These are phyloP conservation scores for Mycena albidolilacea DNA, from an alignment of 768 basidiomycete species.

Conservation along the genomic window DNA sequence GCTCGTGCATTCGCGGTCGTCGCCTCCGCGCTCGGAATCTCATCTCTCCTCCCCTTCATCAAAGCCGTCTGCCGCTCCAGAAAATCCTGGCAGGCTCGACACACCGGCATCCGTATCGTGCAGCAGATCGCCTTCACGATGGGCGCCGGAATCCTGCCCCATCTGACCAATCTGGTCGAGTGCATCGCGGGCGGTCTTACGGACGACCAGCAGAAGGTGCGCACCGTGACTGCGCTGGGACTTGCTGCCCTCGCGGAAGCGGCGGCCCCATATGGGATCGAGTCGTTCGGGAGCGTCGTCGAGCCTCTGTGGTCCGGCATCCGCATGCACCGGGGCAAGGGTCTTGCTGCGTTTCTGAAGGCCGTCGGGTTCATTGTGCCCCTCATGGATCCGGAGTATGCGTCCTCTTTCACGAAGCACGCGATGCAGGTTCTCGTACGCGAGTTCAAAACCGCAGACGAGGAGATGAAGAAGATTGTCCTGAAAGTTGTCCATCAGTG, in stretches of 20 bases:
- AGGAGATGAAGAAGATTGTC: conserved; percentile 99
- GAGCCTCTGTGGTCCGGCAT: conserved; percentile 96
- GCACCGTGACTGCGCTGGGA: conserved; percentile 93
- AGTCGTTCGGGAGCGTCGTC: conserved; percentile 97
- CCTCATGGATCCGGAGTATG: conserved; percentile 99
- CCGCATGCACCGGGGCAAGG: conserved; percentile 93
- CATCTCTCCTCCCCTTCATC: conserved; percentile 95
- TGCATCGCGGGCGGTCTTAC: conserved; percentile 93
- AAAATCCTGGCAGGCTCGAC: conserved; percentile 99
- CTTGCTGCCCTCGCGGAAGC: conserved; percentile 97
- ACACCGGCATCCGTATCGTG: conserved; percentile 99
- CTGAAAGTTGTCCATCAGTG: conserved; percentile 99
- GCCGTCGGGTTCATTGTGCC: conserved; percentile 99
- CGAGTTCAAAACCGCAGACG: conserved; percentile 98
- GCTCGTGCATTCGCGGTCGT: conserved; percentile 99
- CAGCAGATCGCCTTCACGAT: conserved; percentile 99
- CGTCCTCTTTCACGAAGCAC: conserved; percentile 98
- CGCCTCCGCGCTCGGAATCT: conserved; percentile 97
- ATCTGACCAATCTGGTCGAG: conserved; percentile 94
- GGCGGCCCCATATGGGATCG: conserved; percentile 98
- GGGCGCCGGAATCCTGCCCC: conserved; percentile 98
- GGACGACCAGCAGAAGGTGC: conserved; percentile 96
- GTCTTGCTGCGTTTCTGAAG: conserved; percentile 94
- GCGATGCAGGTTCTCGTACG: conserved; percentile 97
- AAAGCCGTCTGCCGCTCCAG: conserved; percentile 98